Evolutionary conservation across 2,329 filamentous ascomycete genomes (phyloP).

Genomic region (Cadophora malorum): DNA sequence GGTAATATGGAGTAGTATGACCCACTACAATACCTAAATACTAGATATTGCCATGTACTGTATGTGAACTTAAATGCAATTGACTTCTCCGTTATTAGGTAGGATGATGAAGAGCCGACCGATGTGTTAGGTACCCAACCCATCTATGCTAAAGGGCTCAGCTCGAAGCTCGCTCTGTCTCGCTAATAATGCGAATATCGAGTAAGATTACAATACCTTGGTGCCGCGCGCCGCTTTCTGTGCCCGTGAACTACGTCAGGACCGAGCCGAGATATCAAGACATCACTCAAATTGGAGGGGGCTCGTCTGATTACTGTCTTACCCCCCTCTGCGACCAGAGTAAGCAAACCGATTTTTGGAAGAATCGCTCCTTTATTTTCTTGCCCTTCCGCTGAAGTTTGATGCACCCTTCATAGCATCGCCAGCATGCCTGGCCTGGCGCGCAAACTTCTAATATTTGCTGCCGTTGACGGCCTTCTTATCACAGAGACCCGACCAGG

Average conservation of each 20-base stretch:
- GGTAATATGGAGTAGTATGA: too few species aligned
- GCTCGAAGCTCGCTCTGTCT: too few species aligned
- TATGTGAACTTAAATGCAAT: too few species aligned
- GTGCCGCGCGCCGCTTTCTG: not conserved
- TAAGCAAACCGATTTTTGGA: not conserved
- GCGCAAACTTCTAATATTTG: slow-evolving; percentile 46
- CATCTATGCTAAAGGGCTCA: too few species aligned
- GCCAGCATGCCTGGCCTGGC: slow-evolving; percentile 45
- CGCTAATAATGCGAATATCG: too few species aligned
- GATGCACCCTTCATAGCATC: slow-evolving; percentile 29
- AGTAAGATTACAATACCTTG: too few species aligned
- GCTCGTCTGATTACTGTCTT: not conserved
- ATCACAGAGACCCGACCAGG: slow-evolving; percentile 37
- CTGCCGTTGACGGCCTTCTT: slow-evolving; percentile 45
- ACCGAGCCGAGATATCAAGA: slow-evolving; percentile 1
- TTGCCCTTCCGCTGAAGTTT: not conserved
- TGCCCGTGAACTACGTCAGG: not conserved
- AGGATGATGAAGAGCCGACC: too few species aligned
- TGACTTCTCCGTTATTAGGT: too few species aligned
- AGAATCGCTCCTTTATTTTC: not conserved
- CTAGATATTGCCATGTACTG: too few species aligned
- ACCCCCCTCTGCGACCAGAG: not conserved
- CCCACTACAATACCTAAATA: too few species aligned
- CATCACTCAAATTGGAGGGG: not conserved
- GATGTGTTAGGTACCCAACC: too few species aligned